Evolutionary conservation across 2,329 filamentous ascomycete species (phyloP).

Genomic region (Ophiocordyceps robertsii): DNA sequence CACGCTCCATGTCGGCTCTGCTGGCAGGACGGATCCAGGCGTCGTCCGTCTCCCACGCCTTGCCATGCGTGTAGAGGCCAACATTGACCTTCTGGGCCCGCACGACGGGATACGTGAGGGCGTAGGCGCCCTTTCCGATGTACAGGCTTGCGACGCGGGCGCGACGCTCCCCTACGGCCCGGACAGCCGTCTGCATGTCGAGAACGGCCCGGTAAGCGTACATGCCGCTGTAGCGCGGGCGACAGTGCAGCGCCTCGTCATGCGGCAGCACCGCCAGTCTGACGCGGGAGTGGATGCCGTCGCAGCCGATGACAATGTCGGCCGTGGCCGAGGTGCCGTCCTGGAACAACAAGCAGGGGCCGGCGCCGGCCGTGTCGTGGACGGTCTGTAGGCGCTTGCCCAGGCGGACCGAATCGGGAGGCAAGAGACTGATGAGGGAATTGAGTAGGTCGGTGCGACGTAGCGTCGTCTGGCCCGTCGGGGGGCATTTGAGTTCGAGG

Average conservation of each 20-base stretch:
- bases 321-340: conserved; percentile 6
- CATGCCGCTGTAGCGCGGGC: conserved; percentile 5
- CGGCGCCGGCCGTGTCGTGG: neutral
- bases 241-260: conserved; percentile 1
- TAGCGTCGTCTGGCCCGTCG: conserved; percentile 3
- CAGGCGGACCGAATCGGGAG: neutral
- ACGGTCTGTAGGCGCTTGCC: neutral
- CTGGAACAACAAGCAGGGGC: conserved; percentile 2
- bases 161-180: conserved; percentile 3
- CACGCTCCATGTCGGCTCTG: conserved; percentile 1
- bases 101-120: conserved; percentile 3
- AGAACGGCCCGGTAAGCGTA: conserved; percentile 7
- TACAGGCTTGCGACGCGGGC: conserved; percentile 3
- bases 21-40: conserved; percentile 1
- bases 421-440: conserved; percentile 4
- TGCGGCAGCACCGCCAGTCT: neutral
- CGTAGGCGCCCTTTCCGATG: conserved; percentile 2
- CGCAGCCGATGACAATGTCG: conserved; percentile 11
- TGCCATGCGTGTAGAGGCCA: conserved; percentile 1
- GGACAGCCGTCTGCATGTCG: conserved; percentile 3
- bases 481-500: conserved; percentile 4
- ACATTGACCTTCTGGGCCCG: conserved; percentile 3
- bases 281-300: conserved; percentile 9
- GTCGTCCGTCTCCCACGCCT: neutral
- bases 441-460: conserved; percentile 6